Evolutionary conservation across 345 rosid species (phyloP), one percentile per base, ranked within the genome.

Genomic region (Orychophragmus violaceus): DNA sequence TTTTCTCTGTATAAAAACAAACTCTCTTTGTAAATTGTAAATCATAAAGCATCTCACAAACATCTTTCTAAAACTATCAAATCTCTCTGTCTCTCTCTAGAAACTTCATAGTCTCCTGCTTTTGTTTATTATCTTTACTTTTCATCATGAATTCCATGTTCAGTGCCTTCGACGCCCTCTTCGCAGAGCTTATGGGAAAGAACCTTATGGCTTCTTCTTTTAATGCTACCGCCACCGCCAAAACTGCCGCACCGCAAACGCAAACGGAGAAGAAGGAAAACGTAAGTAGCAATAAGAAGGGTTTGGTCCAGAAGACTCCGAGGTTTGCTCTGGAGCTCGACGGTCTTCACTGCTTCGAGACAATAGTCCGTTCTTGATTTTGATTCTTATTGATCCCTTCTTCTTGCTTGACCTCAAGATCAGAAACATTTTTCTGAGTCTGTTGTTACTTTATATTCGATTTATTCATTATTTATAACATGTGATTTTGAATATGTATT

Each of bases 321-420:
- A 78, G 91, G 7, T 80, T 76, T 63, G 88, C 95, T 1, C 68
- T 74, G 17, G 88, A 85, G 71, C 74, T 87, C 3, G 88, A 87
- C 22, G 95, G 95, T 11, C 79, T 87, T 33, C 68, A 87, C 72
- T 85, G 84, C 56, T 87, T 87, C n/a, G 91, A 87, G 62, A 87
- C 95, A 10, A 61, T 85, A 13, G 84, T 85, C 17, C 69, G 64
- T 46, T 66, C 64, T 54, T 79, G 48, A 75, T 64, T 56, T 52
- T 27, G 14, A 3, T 70, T 48, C 1, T 3, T 60, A 2, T 27
- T 28, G 37, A 17, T 28, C 3, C 36, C 8, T 65, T 58, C 29
- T 59, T 72, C 24, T 18, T 41, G 6, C 59, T 63, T 48, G 45
- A 4, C 8, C 17, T 50, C 56, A 41, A 65, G 61, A 65, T 58